Conservation (phyloP, 768 basidiomycete species). For the Cystofilobasidium macerans region DNA sequence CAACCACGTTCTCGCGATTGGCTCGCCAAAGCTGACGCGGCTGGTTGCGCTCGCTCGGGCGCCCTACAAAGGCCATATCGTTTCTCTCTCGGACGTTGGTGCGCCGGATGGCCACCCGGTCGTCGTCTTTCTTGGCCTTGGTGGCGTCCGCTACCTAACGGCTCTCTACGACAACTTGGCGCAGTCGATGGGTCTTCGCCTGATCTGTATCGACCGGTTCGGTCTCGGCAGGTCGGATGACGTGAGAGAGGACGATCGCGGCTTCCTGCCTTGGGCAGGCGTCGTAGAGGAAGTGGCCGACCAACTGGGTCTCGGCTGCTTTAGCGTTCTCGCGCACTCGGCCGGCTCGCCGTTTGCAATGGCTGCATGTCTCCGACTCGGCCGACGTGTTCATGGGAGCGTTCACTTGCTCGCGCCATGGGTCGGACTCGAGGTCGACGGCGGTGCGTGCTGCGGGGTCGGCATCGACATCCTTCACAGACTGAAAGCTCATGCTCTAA, state of each 20-base stretch:
- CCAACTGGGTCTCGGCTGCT: constrained; percentile 59
- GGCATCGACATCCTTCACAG: too few species aligned
- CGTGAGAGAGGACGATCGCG: constrained; percentile 50
- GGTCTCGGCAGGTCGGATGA: constrained; percentile 79
- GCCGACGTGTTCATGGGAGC: constrained; percentile 66
- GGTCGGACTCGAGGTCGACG: constrained; percentile 76
- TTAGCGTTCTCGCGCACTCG: constrained; percentile 87
- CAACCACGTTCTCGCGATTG: constrained; percentile 42
- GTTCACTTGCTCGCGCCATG: constrained; percentile 87
- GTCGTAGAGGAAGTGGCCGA: constrained; percentile 87
- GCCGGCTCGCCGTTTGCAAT: constrained; percentile 91
- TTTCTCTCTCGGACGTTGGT: constrained; percentile 91
- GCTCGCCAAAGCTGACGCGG: constrained; percentile 73
- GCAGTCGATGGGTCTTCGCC: constrained; percentile 64
- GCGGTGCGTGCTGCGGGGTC: constrained; percentile 52
- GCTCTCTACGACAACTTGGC: constrained; percentile 96
- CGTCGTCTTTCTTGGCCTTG: constrained; percentile 82
- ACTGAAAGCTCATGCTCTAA: not conserved
- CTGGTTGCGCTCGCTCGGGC: constrained; percentile 65
- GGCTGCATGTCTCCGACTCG: constrained; percentile 66
- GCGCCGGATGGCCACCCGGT: constrained; percentile 73
- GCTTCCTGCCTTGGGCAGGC: constrained; percentile 78
- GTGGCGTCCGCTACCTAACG: constrained; percentile 88
- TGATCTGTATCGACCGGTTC: constrained; percentile 94
- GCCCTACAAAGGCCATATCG: constrained; percentile 64